phyloP scores from a whole-genome alignment of 148 eudicot genomes.

The Rhododendron henanense region DNA sequence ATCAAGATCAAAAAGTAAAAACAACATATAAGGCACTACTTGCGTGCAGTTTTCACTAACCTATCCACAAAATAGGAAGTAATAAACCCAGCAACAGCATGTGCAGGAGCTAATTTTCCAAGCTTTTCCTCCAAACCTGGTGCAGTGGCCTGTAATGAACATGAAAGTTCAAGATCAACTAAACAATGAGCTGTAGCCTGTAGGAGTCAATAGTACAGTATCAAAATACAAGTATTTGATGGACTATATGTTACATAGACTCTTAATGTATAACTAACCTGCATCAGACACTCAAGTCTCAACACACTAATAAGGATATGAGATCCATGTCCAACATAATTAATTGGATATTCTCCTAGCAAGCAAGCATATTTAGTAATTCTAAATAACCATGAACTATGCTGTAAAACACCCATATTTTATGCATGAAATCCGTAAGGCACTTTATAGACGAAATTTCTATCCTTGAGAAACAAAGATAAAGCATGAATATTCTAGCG shows the following conservation, averaged over 20 bases:
- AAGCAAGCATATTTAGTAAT: not conserved
- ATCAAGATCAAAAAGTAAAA: not conserved
- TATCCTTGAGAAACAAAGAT: not conserved
- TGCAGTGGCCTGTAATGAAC: conserved; percentile 67
- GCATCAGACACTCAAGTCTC: not conserved
- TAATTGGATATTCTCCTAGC: not conserved
- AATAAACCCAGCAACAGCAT: conserved; percentile 76
- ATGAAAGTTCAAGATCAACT: not conserved
- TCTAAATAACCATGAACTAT: not conserved
- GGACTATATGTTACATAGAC: not conserved
- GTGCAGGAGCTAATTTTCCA: conserved; percentile 81
- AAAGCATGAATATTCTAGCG: not conserved
- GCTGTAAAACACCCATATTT: not conserved
- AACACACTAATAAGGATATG: not conserved
- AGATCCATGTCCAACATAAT: not conserved
- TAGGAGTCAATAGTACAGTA: not conserved
- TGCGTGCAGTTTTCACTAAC: conserved; percentile 26
- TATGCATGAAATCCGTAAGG: not conserved
- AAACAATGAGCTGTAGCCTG: not conserved
- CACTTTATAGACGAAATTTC: not conserved
- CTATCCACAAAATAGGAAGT: conserved; percentile 73
- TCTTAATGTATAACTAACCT: not conserved
- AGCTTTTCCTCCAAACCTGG: conserved; percentile 80
- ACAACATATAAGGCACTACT: not conserved
- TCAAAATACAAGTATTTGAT: not conserved